A percentile compares a stretch with the other conserved stretches of the same genome.
These are phyloP conservation scores for Cornus controversa DNA, from an alignment of 148 eudicot species.

Conservation along the genomic window DNA sequence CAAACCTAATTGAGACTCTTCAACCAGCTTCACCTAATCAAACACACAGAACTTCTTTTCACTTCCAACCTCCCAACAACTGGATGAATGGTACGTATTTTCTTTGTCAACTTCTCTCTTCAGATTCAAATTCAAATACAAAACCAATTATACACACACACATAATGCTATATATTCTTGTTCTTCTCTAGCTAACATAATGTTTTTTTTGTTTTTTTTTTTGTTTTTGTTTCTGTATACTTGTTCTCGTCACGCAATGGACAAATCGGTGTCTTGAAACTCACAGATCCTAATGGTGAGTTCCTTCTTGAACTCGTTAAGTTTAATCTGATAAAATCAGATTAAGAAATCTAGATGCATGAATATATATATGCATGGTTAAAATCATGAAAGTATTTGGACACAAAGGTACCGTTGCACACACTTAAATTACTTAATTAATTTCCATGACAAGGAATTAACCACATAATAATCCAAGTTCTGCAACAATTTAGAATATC, in stretches of 20 bases:
- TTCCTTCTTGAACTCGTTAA: not conserved
- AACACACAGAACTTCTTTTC: conserved; percentile 51
- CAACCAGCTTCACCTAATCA: conserved; percentile 7
- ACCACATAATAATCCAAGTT: no score
- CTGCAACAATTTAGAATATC: no score
- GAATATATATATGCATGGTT: no score
- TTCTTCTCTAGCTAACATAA: not conserved
- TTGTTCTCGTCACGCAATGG: conserved; percentile 12
- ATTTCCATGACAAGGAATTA: no score
- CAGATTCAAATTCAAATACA: not conserved
- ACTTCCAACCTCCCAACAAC: conserved; percentile 61
- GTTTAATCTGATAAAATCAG: no score
- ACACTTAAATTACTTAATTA: no score
- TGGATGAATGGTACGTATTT: conserved; percentile 74
- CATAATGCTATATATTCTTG: not conserved
- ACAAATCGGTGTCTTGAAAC: conserved; percentile 1
- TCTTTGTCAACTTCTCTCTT: not conserved
- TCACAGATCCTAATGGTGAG: conserved; percentile 68
- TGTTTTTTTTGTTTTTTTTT: no score
- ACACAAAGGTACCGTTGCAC: no score
- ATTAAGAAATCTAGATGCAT: no score
- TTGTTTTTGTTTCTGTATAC: not conserved
- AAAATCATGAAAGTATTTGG: no score
- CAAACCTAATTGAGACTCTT: conserved; percentile 5
- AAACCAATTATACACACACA: no score